phyloP scores from a whole-genome alignment of 176 grass and related monocot species.

The Ampelocalamus luodianensis region DNA sequence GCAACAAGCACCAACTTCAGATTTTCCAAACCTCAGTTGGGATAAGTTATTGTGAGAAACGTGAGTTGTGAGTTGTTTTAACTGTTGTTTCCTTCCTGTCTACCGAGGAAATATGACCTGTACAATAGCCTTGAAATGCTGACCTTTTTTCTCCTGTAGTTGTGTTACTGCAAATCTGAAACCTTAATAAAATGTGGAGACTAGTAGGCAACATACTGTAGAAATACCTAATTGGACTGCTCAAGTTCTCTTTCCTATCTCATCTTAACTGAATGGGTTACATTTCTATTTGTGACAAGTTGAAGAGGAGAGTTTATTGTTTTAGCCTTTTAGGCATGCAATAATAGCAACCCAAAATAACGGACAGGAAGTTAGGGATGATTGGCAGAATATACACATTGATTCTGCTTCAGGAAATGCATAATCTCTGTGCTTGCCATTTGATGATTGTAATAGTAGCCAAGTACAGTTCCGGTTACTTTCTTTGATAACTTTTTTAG shows the following conservation, averaged over 20 bases:
- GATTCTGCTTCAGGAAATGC: not conserved
- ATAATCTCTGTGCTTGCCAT: not conserved
- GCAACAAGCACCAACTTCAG: not conserved
- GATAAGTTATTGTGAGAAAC: conserved; percentile 10
- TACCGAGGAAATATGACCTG: not conserved
- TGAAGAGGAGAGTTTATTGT: not conserved
- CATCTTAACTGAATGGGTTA: not conserved
- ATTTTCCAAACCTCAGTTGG: not conserved
- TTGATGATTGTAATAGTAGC: not conserved
- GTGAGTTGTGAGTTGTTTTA: not conserved
- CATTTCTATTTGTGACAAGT: not conserved
- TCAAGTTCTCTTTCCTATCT: not conserved
- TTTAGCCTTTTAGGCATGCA: not conserved
- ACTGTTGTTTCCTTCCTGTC: not conserved
- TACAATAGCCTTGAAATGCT: not conserved
- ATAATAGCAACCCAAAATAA: not conserved
- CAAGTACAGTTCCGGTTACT: not conserved
- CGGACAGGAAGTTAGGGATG: not conserved
- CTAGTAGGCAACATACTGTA: not conserved
- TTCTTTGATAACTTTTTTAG: not conserved
- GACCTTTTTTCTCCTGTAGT: not conserved
- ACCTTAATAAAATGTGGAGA: not conserved
- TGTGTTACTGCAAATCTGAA: not conserved
- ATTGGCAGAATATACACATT: not conserved
- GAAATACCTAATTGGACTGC: not conserved